Evolutionary conservation across 768 basidiomycete genomes (phyloP), one percentile per base, ranked within the genome.

Genomic region (Boletus sp.): DNA sequence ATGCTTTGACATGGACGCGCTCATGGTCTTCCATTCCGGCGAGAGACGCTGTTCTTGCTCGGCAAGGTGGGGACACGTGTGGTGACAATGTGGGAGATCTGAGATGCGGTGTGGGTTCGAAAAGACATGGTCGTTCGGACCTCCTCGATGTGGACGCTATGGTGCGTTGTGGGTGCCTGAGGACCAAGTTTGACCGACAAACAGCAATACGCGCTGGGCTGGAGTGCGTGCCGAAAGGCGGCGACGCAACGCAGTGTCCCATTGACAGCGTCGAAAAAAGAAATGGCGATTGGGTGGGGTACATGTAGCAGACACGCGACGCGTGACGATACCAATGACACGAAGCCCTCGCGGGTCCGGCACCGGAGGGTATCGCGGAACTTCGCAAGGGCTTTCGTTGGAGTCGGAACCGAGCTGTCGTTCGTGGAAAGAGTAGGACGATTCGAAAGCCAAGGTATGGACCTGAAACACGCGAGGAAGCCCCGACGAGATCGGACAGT

Each of bases 21-120:
- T 5, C 11, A 24, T 39, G 17, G 20, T 29, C n/a, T 56, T 29
- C n/a, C 14, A 30, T 30, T 37, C 49, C 28, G 36, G 49, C 29
- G 35, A 29, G 15, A 8, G 10, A 20, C 33, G 33, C 33, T 35
- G 33, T 5, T 35, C 15, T 17, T 6, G 37, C 37, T 39, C 37
- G 37, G 15, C 37, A 39, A 12, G 17, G n/a, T 37, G 32, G 28
- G 12, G 30, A 52, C 4, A 28, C 12, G 18, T 35, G 32, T 35
- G 18, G 18, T 18, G 47, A 14, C 47, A 18, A 48, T 18, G 47
- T 35, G 33, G 40, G 24, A 37, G 42, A 37, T 33, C 33, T 33
- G 45, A 56, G 36, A 48, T 61, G 54, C 59, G 54, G 33, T 35
- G 35, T 30, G 40, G 24, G 35, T 54, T 61, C 54, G 35, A 48